Evolutionary conservation across 2,329 filamentous ascomycete species (phyloP), one percentile per base, ranked within the genome.

Genomic region (Colletotrichum siamense): DNA sequence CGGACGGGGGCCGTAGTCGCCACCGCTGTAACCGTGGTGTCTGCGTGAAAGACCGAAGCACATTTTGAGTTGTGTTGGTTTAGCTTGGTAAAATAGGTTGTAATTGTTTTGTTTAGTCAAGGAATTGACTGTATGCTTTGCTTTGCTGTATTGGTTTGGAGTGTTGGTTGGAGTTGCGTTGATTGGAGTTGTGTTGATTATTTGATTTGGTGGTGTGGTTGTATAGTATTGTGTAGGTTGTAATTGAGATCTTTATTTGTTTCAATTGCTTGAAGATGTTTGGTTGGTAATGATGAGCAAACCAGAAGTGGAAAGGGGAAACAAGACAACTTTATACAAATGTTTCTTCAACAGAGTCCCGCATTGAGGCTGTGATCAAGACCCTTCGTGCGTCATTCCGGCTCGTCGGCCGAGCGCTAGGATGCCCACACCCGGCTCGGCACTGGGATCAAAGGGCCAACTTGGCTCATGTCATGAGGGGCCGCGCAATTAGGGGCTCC

Each of bases 381-480:
- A 68, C 39, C 57, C 64, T 73, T 69, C 9, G 44, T 76, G 73
- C 73, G 73, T 76, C 73, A 76, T 76, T 49, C 28, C 70, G 70
- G 61, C 64, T 61, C 26, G 57, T 69, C 73, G 24, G 39, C 36
- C 49, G 57, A 73, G 26, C 44, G 73, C 73, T 64, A 69, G 64
- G 70, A 69, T 55, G 44, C 55, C 57, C 63, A 75, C 28, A 28
- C 73, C 69, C 68, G 12, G 32, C 18, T 12, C 72, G 49, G 61
- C 73, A 64, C 62, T 44, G 49, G 36, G 28, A 75, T 36, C 30
- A 61, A 59, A 55, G 36, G 28, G 10, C 18, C 34, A 64, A 44
- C 69, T 73, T 73, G 73, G 73, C 64, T 72, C 57, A 67, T 75
- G 73, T 73, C 69, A 73, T 63, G 63, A 67, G 62, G 73, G 70